Base-by-base conservation (phyloP, 139 green algal species). In the Haematococcus lacustris region DNA sequence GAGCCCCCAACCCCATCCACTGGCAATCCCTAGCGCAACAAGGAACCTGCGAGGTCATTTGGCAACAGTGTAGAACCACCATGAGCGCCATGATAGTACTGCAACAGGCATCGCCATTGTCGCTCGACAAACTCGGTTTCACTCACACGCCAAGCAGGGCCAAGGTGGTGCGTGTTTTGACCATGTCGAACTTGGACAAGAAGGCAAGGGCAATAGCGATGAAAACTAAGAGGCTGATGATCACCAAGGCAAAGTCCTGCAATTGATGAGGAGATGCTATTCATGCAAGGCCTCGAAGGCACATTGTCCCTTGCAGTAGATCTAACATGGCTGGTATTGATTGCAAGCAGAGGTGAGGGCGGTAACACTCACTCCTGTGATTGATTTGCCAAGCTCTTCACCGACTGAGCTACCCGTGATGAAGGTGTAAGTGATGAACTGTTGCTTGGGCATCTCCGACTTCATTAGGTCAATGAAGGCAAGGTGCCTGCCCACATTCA, bases 211-310 rank as follows among this genome's bases (percentile, higher is more conserved):
- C 60, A 5, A 76, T 51, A 3, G 50, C 41, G 32, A 76, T 71
- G 61, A 71, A 76, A 25, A 76, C n/a, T 30, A 76, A 41, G 23
- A 76, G 21, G 21, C 61, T 50, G 40, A 76, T 71, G 71, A 76
- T 64, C 28, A 76, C 32, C 59, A 75, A n/a, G 2, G 25, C 23
- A 34, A 75, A 61, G 70, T 75, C 70, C 68, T 73, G 43, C 62
- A 59, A n/a, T n/a, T n/a, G n/a, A n/a, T n/a, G n/a, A n/a, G n/a
- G n/a, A n/a, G n/a, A n/a, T n/a, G n/a, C n/a, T n/a, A n/a, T n/a
- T n/a, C n/a, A n/a, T n/a, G n/a, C n/a, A n/a, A n/a, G n/a, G n/a
- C n/a, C n/a, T n/a, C n/a, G n/a, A n/a, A n/a, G n/a, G n/a, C n/a
- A n/a, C n/a, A n/a, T n/a, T n/a, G n/a, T n/a, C n/a, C n/a, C n/a